Percentiles rank a stretch among this genome's conserved stretches.
Conservation (phyloP, 768 basidiomycete species). For the Xerocomus brunneocitrinus region DNA sequence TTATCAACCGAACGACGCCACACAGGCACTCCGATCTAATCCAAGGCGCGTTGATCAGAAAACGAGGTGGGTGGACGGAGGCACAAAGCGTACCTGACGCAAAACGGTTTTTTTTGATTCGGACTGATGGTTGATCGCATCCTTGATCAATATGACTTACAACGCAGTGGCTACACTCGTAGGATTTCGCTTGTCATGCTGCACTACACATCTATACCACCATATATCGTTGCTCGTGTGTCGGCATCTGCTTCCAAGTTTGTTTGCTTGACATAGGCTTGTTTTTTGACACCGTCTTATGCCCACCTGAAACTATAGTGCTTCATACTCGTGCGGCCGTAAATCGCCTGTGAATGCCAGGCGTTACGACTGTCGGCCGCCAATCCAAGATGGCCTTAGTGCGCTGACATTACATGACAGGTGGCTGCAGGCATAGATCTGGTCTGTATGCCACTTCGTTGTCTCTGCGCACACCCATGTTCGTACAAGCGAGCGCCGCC, state of each 20-base stretch:
- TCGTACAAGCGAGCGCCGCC: too few relatives aligned
- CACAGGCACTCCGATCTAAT: constrained; percentile 47
- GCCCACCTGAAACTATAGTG: not conserved
- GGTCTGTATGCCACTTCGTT: too few relatives aligned
- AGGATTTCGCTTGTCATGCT: too few relatives aligned
- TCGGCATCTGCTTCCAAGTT: too few relatives aligned
- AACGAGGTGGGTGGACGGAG: constrained; percentile 32
- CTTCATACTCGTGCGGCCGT: not conserved
- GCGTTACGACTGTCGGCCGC: not conserved
- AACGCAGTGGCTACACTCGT: not conserved
- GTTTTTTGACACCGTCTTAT: not conserved
- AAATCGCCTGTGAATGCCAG: not conserved
- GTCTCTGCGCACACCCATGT: too few relatives aligned
- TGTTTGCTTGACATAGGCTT: too few relatives aligned
- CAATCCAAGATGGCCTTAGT: too few relatives aligned
- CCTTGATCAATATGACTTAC: not conserved
- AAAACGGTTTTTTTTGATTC: constrained; percentile 43
- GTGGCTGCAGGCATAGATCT: not conserved
- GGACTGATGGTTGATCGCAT: not conserved
- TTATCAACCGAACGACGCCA: constrained; percentile 51
- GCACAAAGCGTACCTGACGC: constrained; percentile 42
- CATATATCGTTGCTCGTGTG: too few relatives aligned
- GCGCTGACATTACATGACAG: too few relatives aligned
- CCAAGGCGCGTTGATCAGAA: not conserved
- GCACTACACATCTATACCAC: too few relatives aligned